Evolutionary conservation across 2,329 filamentous ascomycete species (phyloP).

Genomic region (Phialophora chinensis): DNA sequence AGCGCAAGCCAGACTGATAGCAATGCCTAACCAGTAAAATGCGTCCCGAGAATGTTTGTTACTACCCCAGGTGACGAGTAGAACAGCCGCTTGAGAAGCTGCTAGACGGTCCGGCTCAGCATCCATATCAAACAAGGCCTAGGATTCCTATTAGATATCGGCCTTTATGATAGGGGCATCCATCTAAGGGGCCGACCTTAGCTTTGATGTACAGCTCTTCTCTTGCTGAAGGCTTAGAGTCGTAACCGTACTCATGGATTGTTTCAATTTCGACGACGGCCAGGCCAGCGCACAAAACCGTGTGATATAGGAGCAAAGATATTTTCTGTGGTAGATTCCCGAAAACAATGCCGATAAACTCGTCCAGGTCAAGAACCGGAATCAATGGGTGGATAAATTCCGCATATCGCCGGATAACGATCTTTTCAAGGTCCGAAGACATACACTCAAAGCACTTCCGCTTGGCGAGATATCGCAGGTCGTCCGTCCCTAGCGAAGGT

Average conservation of each 20-base stretch:
- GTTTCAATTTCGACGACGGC: constrained; percentile 20
- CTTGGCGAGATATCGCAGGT: constrained; percentile 12
- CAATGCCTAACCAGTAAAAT: constrained; percentile 18
- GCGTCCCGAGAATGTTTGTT: constrained; percentile 11
- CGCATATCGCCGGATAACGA: constrained; percentile 15
- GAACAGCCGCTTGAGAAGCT: constrained; percentile 18
- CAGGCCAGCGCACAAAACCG: constrained; percentile 21
- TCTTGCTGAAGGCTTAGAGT: constrained; percentile 18
- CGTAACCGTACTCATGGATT: constrained; percentile 18
- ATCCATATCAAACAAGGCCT: constrained; percentile 24
- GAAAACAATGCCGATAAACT: constrained; percentile 8
- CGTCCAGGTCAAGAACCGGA: constrained; percentile 17
- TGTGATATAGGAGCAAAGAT: constrained; percentile 20
- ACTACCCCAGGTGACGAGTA: constrained; percentile 20
- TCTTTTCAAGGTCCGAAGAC: constrained; percentile 7
- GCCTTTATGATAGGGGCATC: background rate
- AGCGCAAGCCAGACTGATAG: constrained; percentile 14
- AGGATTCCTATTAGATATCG: background rate
- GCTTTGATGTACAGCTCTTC: constrained; percentile 20
- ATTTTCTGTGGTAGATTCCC: background rate
- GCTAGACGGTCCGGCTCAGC: constrained; percentile 18
- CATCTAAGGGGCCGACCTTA: constrained; percentile 16
- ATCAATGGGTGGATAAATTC: constrained; percentile 21
- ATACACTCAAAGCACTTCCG: constrained; percentile 14
- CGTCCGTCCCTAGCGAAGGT: constrained; percentile 7